Base-by-base conservation (phyloP, 495 filamentous ascomycete species). In the Hypoxylon perforatum region DNA sequence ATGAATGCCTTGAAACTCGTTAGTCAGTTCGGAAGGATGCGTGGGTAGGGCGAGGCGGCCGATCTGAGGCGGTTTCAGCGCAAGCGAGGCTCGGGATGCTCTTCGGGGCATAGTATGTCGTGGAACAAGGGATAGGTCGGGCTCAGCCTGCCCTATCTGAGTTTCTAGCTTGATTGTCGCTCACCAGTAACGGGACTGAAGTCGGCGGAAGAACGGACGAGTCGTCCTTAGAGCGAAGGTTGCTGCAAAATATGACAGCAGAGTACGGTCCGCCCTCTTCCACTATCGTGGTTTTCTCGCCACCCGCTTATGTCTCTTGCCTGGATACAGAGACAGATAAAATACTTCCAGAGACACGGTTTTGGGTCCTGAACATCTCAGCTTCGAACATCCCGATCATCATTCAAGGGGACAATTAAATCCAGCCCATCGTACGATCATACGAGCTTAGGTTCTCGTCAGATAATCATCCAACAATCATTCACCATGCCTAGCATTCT, bases 391-490 rank as follows among this genome's bases (percentile, higher is more conserved):
- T 23, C 17, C 47, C n/a, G 2, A 50, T 50, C 17, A 35, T 25
- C 25, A 50, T n/a, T n/a, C n/a, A 33, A 19, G 28, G 23, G 28
- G 47, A 50, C 47, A 33, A 50, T 30, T 35, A 49, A 35, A 50
- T 35, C 28, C 12, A 41, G 38, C 15, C 38, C 14, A 17, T 18
- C 23, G 28, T 33, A 15, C 23, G 47, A 50, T 50, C 47, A 50
- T 35, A 33, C 28, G 47, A 50, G 47, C 25, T 50, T 25, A 33
- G 28, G 47, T 50, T 50, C 47, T 50, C 28, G 47, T 35, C 33
- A 23, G 14, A 17, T 18, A 39, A 9, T 19, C 17, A 52, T 21
- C 17, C 15, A 38, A 39, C 4, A 38, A 52, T 38, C 33, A 39
- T 38, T 12, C 49, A 52, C 7, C 10, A 52, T 52, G 49, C 33